These are phyloP conservation scores for Boletus subluridellus DNA, from an alignment of 1,284 basidiomycete species.

Conservation along the genomic window DNA sequence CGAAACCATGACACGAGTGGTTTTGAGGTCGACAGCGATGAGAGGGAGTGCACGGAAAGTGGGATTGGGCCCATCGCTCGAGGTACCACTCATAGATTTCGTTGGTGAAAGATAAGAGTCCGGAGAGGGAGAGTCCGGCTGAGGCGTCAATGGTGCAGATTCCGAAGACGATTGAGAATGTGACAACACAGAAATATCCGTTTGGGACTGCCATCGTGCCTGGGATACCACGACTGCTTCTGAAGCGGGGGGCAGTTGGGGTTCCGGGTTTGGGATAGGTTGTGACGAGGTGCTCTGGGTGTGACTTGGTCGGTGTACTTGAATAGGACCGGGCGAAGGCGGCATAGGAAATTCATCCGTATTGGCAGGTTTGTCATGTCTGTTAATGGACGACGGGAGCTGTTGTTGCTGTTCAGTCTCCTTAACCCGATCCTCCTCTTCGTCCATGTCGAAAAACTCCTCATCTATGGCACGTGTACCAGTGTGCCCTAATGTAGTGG, in stretches of 20 bases:
- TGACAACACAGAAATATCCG: conserved; percentile 23
- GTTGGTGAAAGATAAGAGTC: conserved; percentile 33
- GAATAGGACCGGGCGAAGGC: conserved; percentile 32
- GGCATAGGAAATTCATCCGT: conserved; percentile 44
- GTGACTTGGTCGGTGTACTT: conserved; percentile 10
- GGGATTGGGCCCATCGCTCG: conserved; percentile 18
- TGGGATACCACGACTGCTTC: conserved; percentile 16
- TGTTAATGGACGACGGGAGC: conserved; percentile 11
- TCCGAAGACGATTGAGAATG: conserved; percentile 31
- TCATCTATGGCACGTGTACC: conserved; percentile 17
- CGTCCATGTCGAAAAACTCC: conserved; percentile 60
- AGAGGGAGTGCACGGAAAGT: conserved; percentile 68
- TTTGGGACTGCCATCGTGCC: conserved; percentile 25
- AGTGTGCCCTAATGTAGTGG: conserved; percentile 2
- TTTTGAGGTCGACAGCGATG: conserved; percentile 62
- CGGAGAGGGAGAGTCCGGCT: conserved; percentile 29
- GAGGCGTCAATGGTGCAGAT: conserved; percentile 15
- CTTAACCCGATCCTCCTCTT: conserved; percentile 39
- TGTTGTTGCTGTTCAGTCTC: conserved; percentile 27
- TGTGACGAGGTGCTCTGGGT: conserved; percentile 12
- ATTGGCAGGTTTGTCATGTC: conserved; percentile 29
- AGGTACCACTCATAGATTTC: conserved; percentile 12
- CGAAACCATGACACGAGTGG: conserved; percentile 59
- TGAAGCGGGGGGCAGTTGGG: conserved; percentile 3
- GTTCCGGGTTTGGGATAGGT: conserved; percentile 4